Evolutionary conservation across 768 basidiomycete genomes (phyloP).

Genomic region (Suillus weaverae): DNA sequence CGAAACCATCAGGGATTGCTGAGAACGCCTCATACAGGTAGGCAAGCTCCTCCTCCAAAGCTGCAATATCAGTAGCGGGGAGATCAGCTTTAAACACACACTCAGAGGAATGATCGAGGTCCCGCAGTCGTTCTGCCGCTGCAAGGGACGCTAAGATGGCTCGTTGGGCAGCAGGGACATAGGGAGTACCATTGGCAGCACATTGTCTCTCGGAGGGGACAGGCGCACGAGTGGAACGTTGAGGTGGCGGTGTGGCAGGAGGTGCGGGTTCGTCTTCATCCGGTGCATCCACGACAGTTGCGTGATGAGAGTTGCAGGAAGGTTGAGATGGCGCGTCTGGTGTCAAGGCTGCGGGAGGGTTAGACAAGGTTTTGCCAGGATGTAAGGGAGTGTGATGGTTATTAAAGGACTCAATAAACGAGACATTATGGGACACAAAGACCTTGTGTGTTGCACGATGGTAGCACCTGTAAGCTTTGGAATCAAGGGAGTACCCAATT

Average conservation of each 20-base stretch:
- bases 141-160: background rate
- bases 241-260: no score
- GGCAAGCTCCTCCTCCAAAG: background rate
- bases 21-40: background rate
- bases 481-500: constrained; percentile 12
- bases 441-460: constrained; percentile 3
- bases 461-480: constrained; percentile 16
- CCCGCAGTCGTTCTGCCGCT: background rate
- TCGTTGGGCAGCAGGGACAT: background rate
- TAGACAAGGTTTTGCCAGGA: no score
- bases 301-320: no score
- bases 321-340: no score
- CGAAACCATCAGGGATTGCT: constrained; percentile 4
- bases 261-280: no score
- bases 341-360: no score
- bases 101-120: no score
- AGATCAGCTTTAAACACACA: no score
- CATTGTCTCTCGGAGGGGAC: background rate
- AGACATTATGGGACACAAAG: constrained; percentile 18
- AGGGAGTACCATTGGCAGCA: background rate
- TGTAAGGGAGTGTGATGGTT: no score
- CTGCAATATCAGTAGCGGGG: no score
- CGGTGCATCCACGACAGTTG: no score
- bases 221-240: background rate
- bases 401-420: constrained; percentile 16